Conservation (phyloP, 73 alveolate species). For the Paramecium biaurelia region DNA sequence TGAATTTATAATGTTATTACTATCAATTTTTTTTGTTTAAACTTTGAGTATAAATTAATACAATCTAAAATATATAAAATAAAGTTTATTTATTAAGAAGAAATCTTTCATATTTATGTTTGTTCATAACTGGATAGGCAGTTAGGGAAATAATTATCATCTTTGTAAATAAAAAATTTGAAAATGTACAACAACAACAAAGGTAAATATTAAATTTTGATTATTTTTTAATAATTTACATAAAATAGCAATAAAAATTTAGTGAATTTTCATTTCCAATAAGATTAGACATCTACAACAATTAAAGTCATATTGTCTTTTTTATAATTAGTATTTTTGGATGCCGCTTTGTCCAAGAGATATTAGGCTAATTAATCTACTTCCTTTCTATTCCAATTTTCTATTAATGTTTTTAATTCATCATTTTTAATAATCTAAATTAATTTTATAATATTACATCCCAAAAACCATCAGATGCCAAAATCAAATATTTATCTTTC, state of each 20-base stretch:
- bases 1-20: too few species aligned
- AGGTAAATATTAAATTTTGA: too few species aligned
- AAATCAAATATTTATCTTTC: background rate
- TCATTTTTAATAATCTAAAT: constrained; percentile 1
- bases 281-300: background rate
- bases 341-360: background rate
- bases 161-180: too few species aligned
- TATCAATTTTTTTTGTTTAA: background rate
- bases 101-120: too few species aligned
- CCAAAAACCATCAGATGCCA: constrained; percentile 56
- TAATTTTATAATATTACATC: background rate
- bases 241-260: background rate
- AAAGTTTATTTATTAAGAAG: too few species aligned
- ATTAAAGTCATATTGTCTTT: constrained; percentile 35
- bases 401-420: background rate
- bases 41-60: too few species aligned
- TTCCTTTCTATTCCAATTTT: background rate
- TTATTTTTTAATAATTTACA: too few species aligned
- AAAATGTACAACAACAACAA: too few species aligned
- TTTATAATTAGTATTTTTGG: constrained; percentile 11
- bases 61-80: too few species aligned
- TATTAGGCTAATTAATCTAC: constrained; percentile 34
- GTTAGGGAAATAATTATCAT: too few species aligned
- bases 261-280: background rate
- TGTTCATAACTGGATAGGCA: too few species aligned